Conservation (phyloP, 2,329 filamentous ascomycete species). For the Penicillium sp. region DNA sequence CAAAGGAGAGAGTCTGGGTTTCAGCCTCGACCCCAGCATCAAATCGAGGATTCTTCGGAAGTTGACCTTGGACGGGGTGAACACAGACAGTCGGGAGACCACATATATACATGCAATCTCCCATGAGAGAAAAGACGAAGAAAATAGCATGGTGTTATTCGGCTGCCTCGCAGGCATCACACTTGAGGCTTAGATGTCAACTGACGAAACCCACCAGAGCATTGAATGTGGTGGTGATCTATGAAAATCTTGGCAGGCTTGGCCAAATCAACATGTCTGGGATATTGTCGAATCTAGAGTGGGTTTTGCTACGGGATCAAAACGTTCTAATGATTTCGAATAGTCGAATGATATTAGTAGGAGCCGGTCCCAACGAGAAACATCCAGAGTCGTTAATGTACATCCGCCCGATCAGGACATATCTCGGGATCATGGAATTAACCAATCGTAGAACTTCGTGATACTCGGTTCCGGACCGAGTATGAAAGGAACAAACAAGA, state of each 20-base stretch:
- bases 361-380: no score
- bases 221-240: no score
- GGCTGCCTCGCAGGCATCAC: no score
- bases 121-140: not conserved
- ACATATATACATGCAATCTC: no score
- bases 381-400: conserved; percentile 6
- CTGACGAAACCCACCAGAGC: no score
- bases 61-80: no score
- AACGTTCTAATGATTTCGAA: not conserved
- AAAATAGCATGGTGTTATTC: not conserved
- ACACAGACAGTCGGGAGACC: no score
- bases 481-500: not conserved
- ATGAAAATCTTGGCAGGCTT: no score
- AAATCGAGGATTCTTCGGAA: not conserved
- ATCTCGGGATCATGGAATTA: conserved; percentile 7
- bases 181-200: no score
- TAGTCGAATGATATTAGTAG: conserved; percentile 2
- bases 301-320: no score
- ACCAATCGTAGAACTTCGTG: conserved; percentile 17
- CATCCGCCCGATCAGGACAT: not conserved
- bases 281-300: no score
- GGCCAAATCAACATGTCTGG: no score
- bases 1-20: conserved; percentile 3
- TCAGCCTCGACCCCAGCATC: conserved; percentile 8
- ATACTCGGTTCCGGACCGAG: conserved; percentile 18